phyloP scores from a whole-genome alignment of 768 basidiomycete genomes.

The Collybia sordida region DNA sequence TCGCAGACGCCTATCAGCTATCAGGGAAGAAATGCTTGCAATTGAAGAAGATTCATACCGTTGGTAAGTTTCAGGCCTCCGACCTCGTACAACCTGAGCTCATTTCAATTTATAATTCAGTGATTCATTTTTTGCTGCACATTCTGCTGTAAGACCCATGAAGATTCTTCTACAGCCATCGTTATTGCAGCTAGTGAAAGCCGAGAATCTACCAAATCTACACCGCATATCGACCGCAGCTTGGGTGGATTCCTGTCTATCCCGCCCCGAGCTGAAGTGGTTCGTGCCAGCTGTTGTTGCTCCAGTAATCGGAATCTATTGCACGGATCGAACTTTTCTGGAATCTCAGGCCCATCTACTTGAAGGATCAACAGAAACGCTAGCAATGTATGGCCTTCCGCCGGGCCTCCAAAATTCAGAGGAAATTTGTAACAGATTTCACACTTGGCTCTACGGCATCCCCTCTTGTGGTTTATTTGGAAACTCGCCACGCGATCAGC shows the following conservation, averaged over 20 bases:
- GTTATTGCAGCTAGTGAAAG: slow-evolving; percentile 29
- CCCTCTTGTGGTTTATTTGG: slow-evolving; percentile 67
- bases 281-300: slow-evolving; percentile 84
- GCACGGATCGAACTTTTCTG: slow-evolving; percentile 75
- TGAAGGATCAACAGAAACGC: slow-evolving; percentile 71
- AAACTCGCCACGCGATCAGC: slow-evolving; percentile 65
- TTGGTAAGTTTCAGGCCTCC: slow-evolving; percentile 32
- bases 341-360: slow-evolving; percentile 61
- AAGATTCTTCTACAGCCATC: slow-evolving; percentile 30
- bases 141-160: slow-evolving; percentile 29
- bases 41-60: slow-evolving; percentile 41
- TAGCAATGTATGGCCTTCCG: slow-evolving; percentile 85
- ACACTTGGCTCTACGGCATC: slow-evolving; percentile 55
- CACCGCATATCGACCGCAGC: slow-evolving; percentile 55
- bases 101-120: slow-evolving; percentile 28
- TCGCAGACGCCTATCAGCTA: slow-evolving; percentile 47
- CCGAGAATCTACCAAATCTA: slow-evolving; percentile 52
- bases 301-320: slow-evolving; percentile 74
- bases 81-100: not conserved
- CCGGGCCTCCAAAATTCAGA: slow-evolving; percentile 61
- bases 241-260: slow-evolving; percentile 81
- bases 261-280: slow-evolving; percentile 79
- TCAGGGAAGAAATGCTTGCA: slow-evolving; percentile 41
- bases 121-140: slow-evolving; percentile 52
- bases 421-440: slow-evolving; percentile 44